Evolutionary conservation across 2,329 filamentous ascomycete species (phyloP), one percentile per base, ranked within the genome.

Genomic region (Knufia fluminis): DNA sequence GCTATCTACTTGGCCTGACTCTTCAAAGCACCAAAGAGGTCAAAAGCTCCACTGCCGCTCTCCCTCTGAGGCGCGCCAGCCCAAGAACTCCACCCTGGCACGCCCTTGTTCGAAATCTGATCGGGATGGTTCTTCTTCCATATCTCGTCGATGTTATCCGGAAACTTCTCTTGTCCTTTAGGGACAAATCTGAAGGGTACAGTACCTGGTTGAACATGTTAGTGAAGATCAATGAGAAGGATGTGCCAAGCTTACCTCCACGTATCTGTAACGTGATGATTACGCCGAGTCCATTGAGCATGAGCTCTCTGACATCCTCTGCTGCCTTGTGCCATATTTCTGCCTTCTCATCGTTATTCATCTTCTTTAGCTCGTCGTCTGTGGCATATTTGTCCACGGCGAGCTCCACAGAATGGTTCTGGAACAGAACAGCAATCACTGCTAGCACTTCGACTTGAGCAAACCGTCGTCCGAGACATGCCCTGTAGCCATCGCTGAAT

Each of bases 181-280:
- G 69, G 79, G 8, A 86, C 82, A 55, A 91, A 66, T 54, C 84
- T 69, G 35, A 91, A 68, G 0, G 83, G 82, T 28, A 91, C 78
- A 48, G 75, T 70, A 9, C 46, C 46, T 49, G 26, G n/a, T 12
- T 22, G 16, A 31, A 23, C 20, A 8, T 2, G 22, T 48, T 14
- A 28, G 35, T 22, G 19, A 16, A 23, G 17, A 6, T n/a, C 16
- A 23, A n/a, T 38, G 12, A 14, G 19, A 24, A 4, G 14, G 3
- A 14, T 24, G 8, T 23, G 6, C 14, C 12, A 19, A n/a, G 26
- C 40, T 54, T 44, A 4, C 70, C 69, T n/a, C 69, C 73, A 24
- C 80, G 73, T 64, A 91, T 71, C 68, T 87, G 85, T 57, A 91
- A 69, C 52, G 86, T 89, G 52, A 91, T 73, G 50, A 86, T 66